Percentiles rank a stretch among this genome's conserved stretches.
These are phyloP conservation scores for Helminthosporium solani DNA, from an alignment of 2,329 filamentous ascomycete genomes.

Conservation along the genomic window DNA sequence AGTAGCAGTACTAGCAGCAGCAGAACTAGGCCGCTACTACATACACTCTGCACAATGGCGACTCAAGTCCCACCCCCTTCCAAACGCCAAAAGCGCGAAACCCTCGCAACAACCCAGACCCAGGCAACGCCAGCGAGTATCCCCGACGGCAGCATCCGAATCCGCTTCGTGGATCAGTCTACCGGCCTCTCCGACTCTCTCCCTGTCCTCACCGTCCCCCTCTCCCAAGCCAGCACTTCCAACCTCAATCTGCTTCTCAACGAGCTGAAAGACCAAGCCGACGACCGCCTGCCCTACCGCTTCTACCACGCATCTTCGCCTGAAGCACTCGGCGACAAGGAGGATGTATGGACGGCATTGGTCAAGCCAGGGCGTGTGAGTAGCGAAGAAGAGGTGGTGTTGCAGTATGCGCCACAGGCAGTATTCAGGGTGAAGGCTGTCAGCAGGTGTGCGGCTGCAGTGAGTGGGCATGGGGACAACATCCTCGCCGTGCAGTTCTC, in stretches of 20 bases:
- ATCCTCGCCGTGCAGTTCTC: conserved; percentile 87
- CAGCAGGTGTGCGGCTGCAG: conserved; percentile 82
- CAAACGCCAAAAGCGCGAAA: conserved; percentile 80
- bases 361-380: conserved; percentile 46
- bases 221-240: conserved; percentile 82
- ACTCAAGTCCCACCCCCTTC: conserved; percentile 81
- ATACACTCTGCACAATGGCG: conserved; percentile 61
- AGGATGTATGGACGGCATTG: conserved; percentile 46
- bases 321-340: conserved; percentile 48
- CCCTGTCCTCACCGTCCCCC: conserved; percentile 68
- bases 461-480: conserved; percentile 87
- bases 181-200: conserved; percentile 67
- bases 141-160: conserved; percentile 74
- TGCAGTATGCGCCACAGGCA: conserved; percentile 76
- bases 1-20: too few species aligned
- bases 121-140: conserved; percentile 71
- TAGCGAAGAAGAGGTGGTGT: conserved; percentile 62
- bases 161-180: conserved; percentile 84
- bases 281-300: conserved; percentile 66
- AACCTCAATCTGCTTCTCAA: conserved; percentile 88
- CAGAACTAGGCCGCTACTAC: too few species aligned
- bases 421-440: conserved; percentile 93
- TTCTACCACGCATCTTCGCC: conserved; percentile 57
- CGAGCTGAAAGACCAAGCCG: conserved; percentile 68
- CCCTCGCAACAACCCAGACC: conserved; percentile 66